Percentiles rank a stretch among this genome's conserved stretches.
Evolutionary conservation across 768 basidiomycete genomes (phyloP).

Genomic region (Rhodocollybia butyracea): DNA sequence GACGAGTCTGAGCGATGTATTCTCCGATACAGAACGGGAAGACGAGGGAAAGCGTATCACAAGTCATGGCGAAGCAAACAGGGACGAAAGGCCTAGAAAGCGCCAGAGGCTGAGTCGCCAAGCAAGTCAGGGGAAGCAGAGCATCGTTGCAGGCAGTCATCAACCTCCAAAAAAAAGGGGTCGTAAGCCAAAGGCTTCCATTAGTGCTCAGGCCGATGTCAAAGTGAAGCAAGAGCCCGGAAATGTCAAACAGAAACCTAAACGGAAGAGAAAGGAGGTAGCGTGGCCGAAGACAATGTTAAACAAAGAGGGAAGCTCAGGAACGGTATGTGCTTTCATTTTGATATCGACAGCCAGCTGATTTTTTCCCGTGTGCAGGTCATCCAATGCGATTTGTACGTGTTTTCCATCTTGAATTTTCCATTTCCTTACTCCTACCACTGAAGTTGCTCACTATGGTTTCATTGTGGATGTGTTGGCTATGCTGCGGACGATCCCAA

Average conservation of each 20-base stretch:
- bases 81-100: background rate
- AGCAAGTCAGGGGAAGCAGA: background rate
- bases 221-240: background rate
- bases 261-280: background rate
- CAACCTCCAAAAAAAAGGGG: background rate
- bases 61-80: background rate
- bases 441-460: background rate
- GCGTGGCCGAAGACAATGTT: background rate
- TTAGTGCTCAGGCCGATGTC: background rate
- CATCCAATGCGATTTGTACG: constrained; percentile 4
- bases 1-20: background rate
- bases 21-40: background rate
- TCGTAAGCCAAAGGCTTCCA: background rate
- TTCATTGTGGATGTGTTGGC: constrained; percentile 8
- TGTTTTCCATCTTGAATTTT: background rate
- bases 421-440: background rate
- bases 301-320: background rate
- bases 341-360: background rate
- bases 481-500: background rate
- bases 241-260: background rate
- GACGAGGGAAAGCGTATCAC: too few species aligned
- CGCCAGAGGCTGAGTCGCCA: background rate
- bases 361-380: background rate
- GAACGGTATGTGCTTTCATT: background rate
- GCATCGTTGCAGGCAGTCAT: background rate